Evolutionary conservation across 768 basidiomycete genomes (phyloP).

Genomic region (Boletus eberwhitei): DNA sequence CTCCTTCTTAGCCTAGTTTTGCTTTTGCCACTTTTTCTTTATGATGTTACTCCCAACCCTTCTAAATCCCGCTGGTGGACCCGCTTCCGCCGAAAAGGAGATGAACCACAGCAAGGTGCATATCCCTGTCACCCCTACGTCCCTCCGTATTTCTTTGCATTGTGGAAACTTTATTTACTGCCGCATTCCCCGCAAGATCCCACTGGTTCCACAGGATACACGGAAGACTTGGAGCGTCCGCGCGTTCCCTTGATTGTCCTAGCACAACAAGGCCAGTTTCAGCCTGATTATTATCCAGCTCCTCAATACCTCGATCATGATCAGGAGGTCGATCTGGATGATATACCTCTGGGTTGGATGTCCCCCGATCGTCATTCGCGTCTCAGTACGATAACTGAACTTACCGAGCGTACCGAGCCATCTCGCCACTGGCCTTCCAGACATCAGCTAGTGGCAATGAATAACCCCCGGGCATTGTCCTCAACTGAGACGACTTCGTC

Average conservation of each 20-base stretch:
- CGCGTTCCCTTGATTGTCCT: constrained; percentile 58
- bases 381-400: constrained; percentile 66
- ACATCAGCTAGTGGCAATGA: constrained; percentile 38
- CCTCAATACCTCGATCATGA: constrained; percentile 24
- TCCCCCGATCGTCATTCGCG: constrained; percentile 32
- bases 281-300: constrained; percentile 27
- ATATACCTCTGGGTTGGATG: constrained; percentile 35
- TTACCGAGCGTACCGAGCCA: constrained; percentile 61
- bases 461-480: constrained; percentile 38
- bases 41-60: constrained; percentile 28
- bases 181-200: constrained; percentile 12
- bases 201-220: constrained; percentile 21
- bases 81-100: constrained; percentile 35
- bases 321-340: constrained; percentile 22
- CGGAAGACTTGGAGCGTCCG: constrained; percentile 37
- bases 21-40: constrained; percentile 32
- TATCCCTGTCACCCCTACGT: constrained; percentile 31
- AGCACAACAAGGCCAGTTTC: constrained; percentile 51
- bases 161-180: constrained; percentile 17
- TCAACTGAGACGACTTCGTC: constrained; percentile 45
- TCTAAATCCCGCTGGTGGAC: constrained; percentile 34
- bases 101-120: constrained; percentile 58
- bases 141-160: constrained; percentile 21
- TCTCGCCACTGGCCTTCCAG: constrained; percentile 47
- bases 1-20: constrained; percentile 32